Evolutionary conservation across 805 yeast species (phyloP), one percentile per base, ranked within the genome.

Genomic region (Saccharomycopsis guyanensis): DNA sequence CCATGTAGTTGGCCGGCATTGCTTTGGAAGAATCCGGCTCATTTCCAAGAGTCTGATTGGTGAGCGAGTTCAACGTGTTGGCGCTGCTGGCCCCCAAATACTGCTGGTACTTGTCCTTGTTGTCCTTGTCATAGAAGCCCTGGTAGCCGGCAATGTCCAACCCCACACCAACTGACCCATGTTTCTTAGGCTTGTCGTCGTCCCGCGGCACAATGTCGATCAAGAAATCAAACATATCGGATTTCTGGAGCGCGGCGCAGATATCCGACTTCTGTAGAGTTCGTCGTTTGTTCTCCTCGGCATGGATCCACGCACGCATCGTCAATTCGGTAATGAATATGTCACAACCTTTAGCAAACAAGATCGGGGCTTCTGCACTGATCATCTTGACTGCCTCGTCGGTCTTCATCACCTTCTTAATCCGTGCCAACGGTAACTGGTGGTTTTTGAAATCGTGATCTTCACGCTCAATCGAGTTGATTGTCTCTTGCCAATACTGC

Each of bases 291-390:
- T 86, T 86, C 58, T 87, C 96, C 63, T 93, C 97, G 2, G 97
- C 96, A 57, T 89, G 96, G 52, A 93, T 87, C 98, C 98, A 93
- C 5, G 98, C 97, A 49, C 99, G 73, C 96, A 93, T 89, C 12
- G 99, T 89, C 46, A 93, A 69, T 62, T 93, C 99, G 0, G 98
- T 89, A 56, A 93, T 91, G 65, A 93, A 93, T 31, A 93, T 81
- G 61, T 93, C 99, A 65, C 98, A 93, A 1, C 97, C 97, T 63
- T 93, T 93, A 40, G 98, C 97, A 68, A 93, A 93, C 50, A 93
- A 66, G 29, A 93, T 88, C 2, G 99, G 98, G 0, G 97, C 97
- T 66, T 93, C 99, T 2, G 98, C 97, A 53, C 93, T 80, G 47
- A 93, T 93, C 99, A 93, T 93, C 54, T 88, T 77, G 34, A 93